Base-by-base conservation (phyloP, 2,329 filamentous ascomycete species). In the Colletotrichum noveboracense region DNA sequence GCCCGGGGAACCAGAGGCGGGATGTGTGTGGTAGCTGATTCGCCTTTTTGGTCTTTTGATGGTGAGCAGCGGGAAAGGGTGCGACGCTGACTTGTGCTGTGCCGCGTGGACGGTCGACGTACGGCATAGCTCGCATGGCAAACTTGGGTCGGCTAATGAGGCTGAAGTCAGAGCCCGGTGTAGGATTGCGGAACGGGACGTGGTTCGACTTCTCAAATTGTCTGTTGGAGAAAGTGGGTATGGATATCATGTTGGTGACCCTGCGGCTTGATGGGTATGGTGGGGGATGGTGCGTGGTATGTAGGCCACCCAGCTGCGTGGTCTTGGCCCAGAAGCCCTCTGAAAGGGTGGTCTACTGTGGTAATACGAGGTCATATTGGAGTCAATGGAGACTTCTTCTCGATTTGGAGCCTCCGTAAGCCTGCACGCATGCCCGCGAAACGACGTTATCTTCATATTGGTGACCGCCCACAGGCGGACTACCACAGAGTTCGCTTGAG, bases 1-100 rank as follows among this genome's bases (percentile, higher is more conserved):
- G 67, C 56, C 67, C 56, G 34, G 34, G 26, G 26, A 52, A 30
- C 52, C 66, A 68, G n/a, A 34, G 28, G 14, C 21, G 52, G n/a
- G 28, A 58, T 26, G n/a, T 8, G 14, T 58, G 21, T 36, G 48
- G 28, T 10, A 21, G 36, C 10, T 61, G 28, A 32, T 48, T 48
- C 38, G 38, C 38, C 58, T 28, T 38, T 66, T 30, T 43, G 0
- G 9, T 9, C 12, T 30, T 16, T 5, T 16, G 24, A 32, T 30
- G 18, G 26, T 66, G 36, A 38, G 21, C 21, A 24, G 12, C 60
- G 30, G n/a, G 16, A 14, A 24, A 16, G 30, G 32, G 34, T 38
- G 58, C 58, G 28, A 61, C 58, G 58, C 28, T 34, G 28, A 34
- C 56, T 30, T 60, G 28, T 55, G 66, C 30, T 26, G 21, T 56